Base-by-base conservation (phyloP, 129 eudicot genomes). In the carrot (Daucus carota) region DNA sequence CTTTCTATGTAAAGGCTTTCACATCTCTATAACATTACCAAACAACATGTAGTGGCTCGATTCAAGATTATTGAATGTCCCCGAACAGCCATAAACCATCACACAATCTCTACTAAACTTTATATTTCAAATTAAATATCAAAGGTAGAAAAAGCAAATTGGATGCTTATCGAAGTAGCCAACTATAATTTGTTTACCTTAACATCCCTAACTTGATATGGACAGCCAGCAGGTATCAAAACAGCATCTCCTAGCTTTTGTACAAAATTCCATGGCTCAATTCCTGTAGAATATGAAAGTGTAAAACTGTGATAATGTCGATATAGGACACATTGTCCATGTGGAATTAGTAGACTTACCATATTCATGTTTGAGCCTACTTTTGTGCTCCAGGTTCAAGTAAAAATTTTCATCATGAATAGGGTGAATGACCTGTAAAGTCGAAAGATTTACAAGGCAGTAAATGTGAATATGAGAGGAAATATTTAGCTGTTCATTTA, bases 191-290 rank as follows among this genome's bases (percentile, higher is more conserved):
- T 48, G 29, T 52, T 52, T 66, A 66, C 72, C 72, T 66, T 66
- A 6, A 66, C 14, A 66, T 66, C 20, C 41, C 72, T 66, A 29
- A 66, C 43, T 66, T 66, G 72, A 33, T 66, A 66, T 14, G 72
- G 72, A 66, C 72, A 66, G 8, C 72, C 72, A 66, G 72, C 72
- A 14, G 72, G 72, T 66, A 66, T 66, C 36, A 66, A 16, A 29
- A 66, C 22, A 28, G 72, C 72, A 66, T 66, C 72, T 33, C 72
- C 72, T 66, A 28, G 43, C 33, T 66, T 66, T 66, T 66, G 72
- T 43, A 66, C 72, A 15, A 66, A 14, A 16, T 22, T 32, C 72
- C 72, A 66, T 33, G 72, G 72, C 38, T 66, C 72, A 33, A 66
- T 33, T 66, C 72, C 72, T 66, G 38, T 14, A 13, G 42, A 32